Evolutionary conservation across 345 rosid genomes (phyloP).

Genomic region (Salix caprea): DNA sequence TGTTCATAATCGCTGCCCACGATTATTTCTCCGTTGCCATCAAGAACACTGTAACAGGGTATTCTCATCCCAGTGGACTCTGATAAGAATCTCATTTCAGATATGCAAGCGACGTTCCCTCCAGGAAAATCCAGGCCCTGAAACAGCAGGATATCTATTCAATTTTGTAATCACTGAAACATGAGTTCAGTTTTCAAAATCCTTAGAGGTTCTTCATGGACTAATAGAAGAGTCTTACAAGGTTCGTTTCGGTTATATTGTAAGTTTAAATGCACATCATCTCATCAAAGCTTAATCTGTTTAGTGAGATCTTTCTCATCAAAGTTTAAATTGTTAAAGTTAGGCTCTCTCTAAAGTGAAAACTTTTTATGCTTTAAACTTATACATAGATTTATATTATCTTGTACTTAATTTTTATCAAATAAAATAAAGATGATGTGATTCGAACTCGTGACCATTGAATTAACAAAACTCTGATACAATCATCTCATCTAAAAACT

Average conservation of each 20-base stretch:
- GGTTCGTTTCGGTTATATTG: background rate
- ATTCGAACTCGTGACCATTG: no score
- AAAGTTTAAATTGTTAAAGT: no score
- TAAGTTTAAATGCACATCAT: no score
- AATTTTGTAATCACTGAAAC: background rate
- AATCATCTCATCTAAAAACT: no score
- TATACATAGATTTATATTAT: no score
- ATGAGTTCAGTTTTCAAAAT: background rate
- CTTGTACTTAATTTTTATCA: no score
- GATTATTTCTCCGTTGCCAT: constrained; percentile 49
- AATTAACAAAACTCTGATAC: no score
- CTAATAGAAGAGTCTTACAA: background rate
- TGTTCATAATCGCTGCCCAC: constrained; percentile 26
- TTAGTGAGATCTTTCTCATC: no score
- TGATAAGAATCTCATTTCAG: constrained; percentile 50
- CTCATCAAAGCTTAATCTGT: no score
- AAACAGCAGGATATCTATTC: background rate
- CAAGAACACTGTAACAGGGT: constrained; percentile 71
- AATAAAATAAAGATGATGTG: no score
- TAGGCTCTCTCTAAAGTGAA: no score
- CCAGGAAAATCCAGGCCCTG: constrained; percentile 59
- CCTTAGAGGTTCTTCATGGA: background rate
- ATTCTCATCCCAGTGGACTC: constrained; percentile 49
- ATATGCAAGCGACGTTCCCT: constrained; percentile 59
- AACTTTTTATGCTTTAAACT: no score